These are phyloP conservation scores for Lagerstroemia speciosa DNA, from an alignment of 345 rosid species.

Conservation along the genomic window DNA sequence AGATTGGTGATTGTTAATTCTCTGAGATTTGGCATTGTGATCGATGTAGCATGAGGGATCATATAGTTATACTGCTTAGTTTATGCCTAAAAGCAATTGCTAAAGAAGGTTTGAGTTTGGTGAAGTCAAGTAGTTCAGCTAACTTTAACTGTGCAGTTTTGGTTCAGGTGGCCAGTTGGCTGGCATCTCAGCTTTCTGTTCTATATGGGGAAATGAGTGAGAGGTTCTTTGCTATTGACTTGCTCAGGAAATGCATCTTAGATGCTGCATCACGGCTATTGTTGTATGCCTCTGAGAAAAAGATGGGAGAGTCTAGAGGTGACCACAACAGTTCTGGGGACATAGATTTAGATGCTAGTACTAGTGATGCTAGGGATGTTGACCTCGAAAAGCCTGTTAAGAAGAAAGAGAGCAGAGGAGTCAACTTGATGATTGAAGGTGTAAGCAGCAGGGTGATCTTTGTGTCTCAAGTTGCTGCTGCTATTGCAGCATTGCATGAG, in stretches of 20 bases:
- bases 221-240: constrained; percentile 46
- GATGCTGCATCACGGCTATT: constrained; percentile 32
- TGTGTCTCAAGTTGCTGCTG: constrained; percentile 75
- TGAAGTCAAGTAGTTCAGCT: constrained; percentile 15
- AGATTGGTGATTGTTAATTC: constrained; percentile 61
- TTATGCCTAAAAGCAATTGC: constrained; percentile 58
- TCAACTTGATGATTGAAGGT: constrained; percentile 11
- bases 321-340: constrained; percentile 13
- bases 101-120: constrained; percentile 48
- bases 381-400: constrained; percentile 16
- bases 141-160: constrained; percentile 40
- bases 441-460: constrained; percentile 29
- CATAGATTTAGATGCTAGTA: constrained; percentile 10
- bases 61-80: constrained; percentile 43
- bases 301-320: constrained; percentile 9
- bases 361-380: constrained; percentile 3
- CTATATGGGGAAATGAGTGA: constrained; percentile 61
- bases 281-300: constrained; percentile 23
- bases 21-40: constrained; percentile 45
- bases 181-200: constrained; percentile 60
- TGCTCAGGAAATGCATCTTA: constrained; percentile 45
- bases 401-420: constrained; percentile 13
- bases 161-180: constrained; percentile 53
- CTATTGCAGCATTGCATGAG: constrained; percentile 76
- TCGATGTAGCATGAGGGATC: constrained; percentile 67